phyloP scores from a whole-genome alignment of 2,329 filamentous ascomycete species.

The Colletotrichum abscissum region DNA sequence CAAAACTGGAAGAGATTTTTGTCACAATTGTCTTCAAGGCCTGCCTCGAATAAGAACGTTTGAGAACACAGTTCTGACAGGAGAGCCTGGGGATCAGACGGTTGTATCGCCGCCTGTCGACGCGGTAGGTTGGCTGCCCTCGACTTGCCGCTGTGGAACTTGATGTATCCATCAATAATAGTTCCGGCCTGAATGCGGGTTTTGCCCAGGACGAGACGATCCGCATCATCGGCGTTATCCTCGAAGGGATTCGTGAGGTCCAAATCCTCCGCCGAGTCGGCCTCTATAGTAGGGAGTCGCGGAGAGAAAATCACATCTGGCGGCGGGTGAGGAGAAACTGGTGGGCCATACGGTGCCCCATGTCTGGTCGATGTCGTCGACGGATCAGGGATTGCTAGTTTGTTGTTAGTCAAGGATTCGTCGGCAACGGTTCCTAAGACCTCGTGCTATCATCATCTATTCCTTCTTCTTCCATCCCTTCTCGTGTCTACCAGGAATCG shows the following conservation, averaged over 20 bases:
- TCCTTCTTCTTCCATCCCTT: background rate
- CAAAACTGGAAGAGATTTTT: constrained; percentile 28
- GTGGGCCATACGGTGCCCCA: constrained; percentile 4
- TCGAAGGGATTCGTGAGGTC: constrained; percentile 26
- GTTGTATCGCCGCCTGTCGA: background rate
- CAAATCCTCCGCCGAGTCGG: background rate
- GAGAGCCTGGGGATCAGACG: background rate
- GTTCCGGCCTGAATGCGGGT: constrained; percentile 1
- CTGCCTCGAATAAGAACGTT: constrained; percentile 1
- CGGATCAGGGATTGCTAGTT: background rate
- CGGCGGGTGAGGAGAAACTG: background rate
- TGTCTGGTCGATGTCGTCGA: background rate
- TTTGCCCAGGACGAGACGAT: constrained; percentile 6
- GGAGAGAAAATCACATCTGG: constrained; percentile 1
- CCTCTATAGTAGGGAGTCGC: background rate
- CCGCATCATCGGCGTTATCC: constrained; percentile 28
- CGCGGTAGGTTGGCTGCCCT: background rate
- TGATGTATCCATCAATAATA: constrained; percentile 36
- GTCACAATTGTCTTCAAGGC: constrained; percentile 5
- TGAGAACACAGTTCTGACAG: background rate
- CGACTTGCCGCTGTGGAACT: constrained; percentile 13
- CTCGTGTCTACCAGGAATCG: background rate
- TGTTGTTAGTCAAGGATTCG: background rate
- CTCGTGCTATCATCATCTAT: background rate
- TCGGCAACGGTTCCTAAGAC: background rate